Evolutionary conservation across 2,329 filamentous ascomycete species (phyloP).

Genomic region (Lomentospora prolificans): DNA sequence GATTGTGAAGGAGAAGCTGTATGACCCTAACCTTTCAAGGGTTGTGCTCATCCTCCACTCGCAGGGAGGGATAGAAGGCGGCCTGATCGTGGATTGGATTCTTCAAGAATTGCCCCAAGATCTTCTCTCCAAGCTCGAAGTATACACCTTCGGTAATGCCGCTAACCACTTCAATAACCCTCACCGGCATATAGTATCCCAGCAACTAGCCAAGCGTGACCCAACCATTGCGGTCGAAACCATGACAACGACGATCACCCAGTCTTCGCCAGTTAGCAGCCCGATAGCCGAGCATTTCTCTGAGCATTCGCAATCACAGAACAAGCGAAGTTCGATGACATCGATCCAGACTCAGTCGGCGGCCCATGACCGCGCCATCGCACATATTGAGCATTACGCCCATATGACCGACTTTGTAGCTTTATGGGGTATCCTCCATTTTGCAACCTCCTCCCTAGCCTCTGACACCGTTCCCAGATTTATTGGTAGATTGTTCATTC

Average conservation of each 20-base stretch:
- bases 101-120: conserved; percentile 60
- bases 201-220: conserved; percentile 16
- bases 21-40: conserved; percentile 52
- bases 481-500: conserved; percentile 50
- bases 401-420: conserved; percentile 67
- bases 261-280: background rate
- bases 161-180: conserved; percentile 80
- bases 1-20: conserved; percentile 52
- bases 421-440: conserved; percentile 64
- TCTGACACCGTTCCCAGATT: conserved; percentile 45
- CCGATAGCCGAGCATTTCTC: background rate
- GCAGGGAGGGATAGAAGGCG: conserved; percentile 66
- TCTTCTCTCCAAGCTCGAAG: conserved; percentile 58
- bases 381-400: conserved; percentile 72
- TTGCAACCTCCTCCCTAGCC: conserved; percentile 30
- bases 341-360: conserved; percentile 26
- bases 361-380: conserved; percentile 43
- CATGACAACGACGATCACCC: conserved; percentile 22
- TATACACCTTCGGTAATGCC: conserved; percentile 70
- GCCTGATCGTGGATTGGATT: conserved; percentile 67
- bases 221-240: conserved; percentile 23
- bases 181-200: conserved; percentile 38
- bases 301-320: background rate
- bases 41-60: conserved; percentile 68
- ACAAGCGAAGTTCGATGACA: conserved; percentile 18